phyloP scores from a whole-genome alignment of 2,329 filamentous ascomycete species.

The Aspergillus candidus region DNA sequence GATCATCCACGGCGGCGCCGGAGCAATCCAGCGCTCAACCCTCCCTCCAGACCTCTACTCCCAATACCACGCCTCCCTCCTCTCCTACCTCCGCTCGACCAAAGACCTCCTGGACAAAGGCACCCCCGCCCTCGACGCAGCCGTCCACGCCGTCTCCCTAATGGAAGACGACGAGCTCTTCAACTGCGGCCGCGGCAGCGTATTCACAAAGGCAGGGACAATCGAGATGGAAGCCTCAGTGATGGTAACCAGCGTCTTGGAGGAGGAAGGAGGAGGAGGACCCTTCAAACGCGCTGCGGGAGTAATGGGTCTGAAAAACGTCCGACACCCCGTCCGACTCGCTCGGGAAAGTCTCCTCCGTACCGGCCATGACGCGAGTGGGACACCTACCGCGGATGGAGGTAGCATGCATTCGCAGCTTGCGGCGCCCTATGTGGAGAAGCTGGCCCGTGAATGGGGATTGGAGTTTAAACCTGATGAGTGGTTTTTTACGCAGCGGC shows the following conservation, averaged over 20 bases:
- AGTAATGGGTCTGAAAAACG: constrained; percentile 63
- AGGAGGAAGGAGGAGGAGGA: constrained; percentile 22
- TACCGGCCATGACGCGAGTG: constrained; percentile 50
- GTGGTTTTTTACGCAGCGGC: constrained; percentile 73
- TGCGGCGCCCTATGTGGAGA: constrained; percentile 62
- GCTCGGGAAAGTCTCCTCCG: constrained; percentile 63
- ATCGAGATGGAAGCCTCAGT: constrained; percentile 83
- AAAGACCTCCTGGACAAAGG: constrained; percentile 34
- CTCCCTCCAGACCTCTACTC: constrained; percentile 54
- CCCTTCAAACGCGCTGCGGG: constrained; percentile 70
- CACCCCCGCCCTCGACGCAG: constrained; percentile 63
- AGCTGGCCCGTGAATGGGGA: constrained; percentile 56
- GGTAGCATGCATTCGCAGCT: constrained; percentile 58
- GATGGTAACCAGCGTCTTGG: constrained; percentile 60
- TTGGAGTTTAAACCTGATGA: constrained; percentile 61
- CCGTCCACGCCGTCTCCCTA: constrained; percentile 65
- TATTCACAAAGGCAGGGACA: constrained; percentile 75
- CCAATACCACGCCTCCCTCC: constrained; percentile 55
- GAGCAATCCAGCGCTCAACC: constrained; percentile 58
- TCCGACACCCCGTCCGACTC: constrained; percentile 74
- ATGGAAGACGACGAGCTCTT: constrained; percentile 78
- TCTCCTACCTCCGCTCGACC: constrained; percentile 53
- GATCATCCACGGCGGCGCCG: constrained; percentile 68
- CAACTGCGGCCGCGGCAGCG: constrained; percentile 77
- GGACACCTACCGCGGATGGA: constrained; percentile 43